These are phyloP conservation scores for Actinomucor elegans DNA, from an alignment of 371 early-diverging fungal species.

Conservation along the genomic window DNA sequence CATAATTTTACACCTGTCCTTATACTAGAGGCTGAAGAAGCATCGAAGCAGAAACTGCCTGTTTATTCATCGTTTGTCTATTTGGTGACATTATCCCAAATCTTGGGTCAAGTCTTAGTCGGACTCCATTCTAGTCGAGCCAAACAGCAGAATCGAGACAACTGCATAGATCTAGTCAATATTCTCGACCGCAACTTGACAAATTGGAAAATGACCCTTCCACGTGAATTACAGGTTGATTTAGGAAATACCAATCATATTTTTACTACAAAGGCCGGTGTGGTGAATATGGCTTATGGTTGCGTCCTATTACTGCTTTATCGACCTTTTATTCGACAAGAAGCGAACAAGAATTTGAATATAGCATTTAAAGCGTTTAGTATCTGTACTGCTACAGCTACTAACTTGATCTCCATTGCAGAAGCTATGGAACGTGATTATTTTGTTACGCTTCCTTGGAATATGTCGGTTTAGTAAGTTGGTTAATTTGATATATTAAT, in stretches of 20 bases:
- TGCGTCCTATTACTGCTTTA: constrained; percentile 14
- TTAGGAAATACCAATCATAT: background rate
- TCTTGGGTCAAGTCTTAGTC: constrained; percentile 31
- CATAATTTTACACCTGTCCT: constrained; percentile 14
- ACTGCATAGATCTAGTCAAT: constrained; percentile 20
- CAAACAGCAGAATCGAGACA: constrained; percentile 15
- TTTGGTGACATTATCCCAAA: constrained; percentile 28
- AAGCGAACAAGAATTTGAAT: background rate
- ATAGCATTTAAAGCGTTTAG: constrained; percentile 32
- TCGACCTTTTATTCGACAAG: constrained; percentile 17
- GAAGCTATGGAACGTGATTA: constrained; percentile 14
- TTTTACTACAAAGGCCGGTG: background rate
- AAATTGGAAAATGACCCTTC: constrained; percentile 31
- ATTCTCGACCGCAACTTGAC: constrained; percentile 27
- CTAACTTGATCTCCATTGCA: constrained; percentile 15
- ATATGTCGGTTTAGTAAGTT: constrained; percentile 35
- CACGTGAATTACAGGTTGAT: constrained; percentile 14
- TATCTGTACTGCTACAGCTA: constrained; percentile 34
- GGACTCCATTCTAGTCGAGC: constrained; percentile 31
- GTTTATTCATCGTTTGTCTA: constrained; percentile 27
- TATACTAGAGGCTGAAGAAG: constrained; percentile 23
- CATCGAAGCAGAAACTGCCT: constrained; percentile 10
- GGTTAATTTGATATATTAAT: background rate
- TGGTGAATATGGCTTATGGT: constrained; percentile 11
- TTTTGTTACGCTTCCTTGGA: constrained; percentile 35